Base-by-base conservation (phyloP, 2,329 filamentous ascomycete species). In the Exophiala viscosa region DNA sequence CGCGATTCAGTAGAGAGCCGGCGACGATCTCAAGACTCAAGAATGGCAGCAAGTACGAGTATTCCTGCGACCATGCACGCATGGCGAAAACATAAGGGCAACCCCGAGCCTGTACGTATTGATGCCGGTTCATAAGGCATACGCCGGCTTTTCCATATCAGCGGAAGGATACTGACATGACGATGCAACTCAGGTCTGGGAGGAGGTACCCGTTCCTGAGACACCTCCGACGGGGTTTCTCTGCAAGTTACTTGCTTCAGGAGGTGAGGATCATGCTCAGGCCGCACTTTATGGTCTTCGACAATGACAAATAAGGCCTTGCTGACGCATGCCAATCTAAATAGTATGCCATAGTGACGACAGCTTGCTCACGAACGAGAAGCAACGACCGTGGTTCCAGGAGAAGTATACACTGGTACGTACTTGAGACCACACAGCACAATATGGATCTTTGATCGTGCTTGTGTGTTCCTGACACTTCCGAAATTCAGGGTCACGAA, bases 271-370 rank as follows among this genome's bases (percentile, higher is more conserved):
- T 17, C 2, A 5, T 17, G 5, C 15, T 20, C 31, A 8, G n/a
- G 8, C 7, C n/a, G 36, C 36, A 13, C 3, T 10, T 5, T 28
- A 28, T 23, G 3, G 20, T 23, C 20, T 23, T 23, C 14, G 36
- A 10, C 14, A 14, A 39, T 14, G 13, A 15, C 13, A 14, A 9
- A 39, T 14, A 14, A 3, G 36, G 8, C 36, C 36, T 5, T 39
- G 8, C 36, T 39, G 13, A 39, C 14, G 36, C 36, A 36, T 13
- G 11, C 2, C 9, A 18, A 39, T 6, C 23, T 1, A 9, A 18
- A 3, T 33, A 54, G 51, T 54, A 28, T 54, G 51, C 34, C 45
- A 54, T 35, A 54, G 51, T 42, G 51, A 54, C 28, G 40, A 50
- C 23, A 17, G 8, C 7, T 34, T 54, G 10, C 42, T 54, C 2